These are phyloP conservation scores for Phaeosphaeriaceae sp. DNA, from an alignment of 2,329 filamentous ascomycete genomes.

Conservation along the genomic window DNA sequence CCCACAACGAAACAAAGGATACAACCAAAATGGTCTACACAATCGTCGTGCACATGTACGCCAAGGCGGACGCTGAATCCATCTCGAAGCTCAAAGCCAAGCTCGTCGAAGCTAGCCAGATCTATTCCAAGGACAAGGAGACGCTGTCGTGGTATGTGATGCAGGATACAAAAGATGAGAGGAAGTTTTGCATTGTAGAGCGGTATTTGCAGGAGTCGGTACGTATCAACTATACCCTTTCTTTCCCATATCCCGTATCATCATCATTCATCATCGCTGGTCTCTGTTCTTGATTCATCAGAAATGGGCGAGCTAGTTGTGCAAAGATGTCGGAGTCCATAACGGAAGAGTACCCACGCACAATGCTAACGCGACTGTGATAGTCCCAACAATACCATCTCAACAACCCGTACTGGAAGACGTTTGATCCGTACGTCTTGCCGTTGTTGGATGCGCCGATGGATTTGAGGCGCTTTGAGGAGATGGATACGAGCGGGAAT, in stretches of 20 bases:
- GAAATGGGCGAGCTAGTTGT: too few relatives aligned
- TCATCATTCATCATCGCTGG: too few relatives aligned
- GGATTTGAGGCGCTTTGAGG: conserved; percentile 73
- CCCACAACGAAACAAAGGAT: too few relatives aligned
- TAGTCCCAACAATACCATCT: conserved; percentile 54
- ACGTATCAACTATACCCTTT: too few relatives aligned
- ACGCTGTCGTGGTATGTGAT: conserved; percentile 75
- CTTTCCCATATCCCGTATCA: too few relatives aligned
- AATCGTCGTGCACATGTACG: conserved; percentile 73
- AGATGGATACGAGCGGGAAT: conserved; percentile 64
- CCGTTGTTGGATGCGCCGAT: conserved; percentile 73
- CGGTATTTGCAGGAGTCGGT: conserved; percentile 73
- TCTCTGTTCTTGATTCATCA: too few relatives aligned
- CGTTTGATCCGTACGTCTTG: conserved; percentile 76
- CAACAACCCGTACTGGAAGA: conserved; percentile 76
- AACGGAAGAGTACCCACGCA: too few relatives aligned
- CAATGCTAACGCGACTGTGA: not conserved
- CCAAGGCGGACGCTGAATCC: conserved; percentile 69
- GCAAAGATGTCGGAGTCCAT: too few relatives aligned
- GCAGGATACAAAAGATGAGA: conserved; percentile 73
- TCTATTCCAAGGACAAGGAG: conserved; percentile 77
- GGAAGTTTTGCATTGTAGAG: conserved; percentile 79
- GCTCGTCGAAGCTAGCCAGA: conserved; percentile 75
- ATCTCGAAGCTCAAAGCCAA: conserved; percentile 75
- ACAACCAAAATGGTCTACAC: conserved; percentile 69